Evolutionary conservation across 2,329 filamentous ascomycete species (phyloP), one percentile per base, ranked within the genome.

Genomic region (Fusarium nisikadoi): DNA sequence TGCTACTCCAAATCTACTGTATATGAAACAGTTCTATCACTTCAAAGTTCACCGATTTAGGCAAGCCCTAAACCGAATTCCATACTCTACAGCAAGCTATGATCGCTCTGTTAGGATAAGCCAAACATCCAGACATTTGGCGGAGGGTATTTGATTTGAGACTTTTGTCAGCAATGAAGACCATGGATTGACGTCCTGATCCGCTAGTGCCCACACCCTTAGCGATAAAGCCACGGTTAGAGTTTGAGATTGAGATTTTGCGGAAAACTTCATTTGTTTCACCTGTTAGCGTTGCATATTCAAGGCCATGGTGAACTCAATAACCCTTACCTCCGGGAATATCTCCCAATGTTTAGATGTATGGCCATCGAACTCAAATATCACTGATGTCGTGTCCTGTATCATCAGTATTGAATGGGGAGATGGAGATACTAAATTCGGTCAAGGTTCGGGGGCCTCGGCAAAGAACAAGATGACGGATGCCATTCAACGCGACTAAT

Each of bases 361-460:
- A n/a, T 35, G 29, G 35, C 36, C 41, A 53, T 39, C 43, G 33
- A 36, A 54, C 17, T 31, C 52, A 46, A 29, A 66, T 61, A 39
- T 33, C 33, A 36, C 56, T 49, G 59, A 62, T 60, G 43, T 62
- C 19, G 64, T 35, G 39, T 39, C 38, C 39, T 49, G 59, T 63
- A 52, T 55, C 49, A 63, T 52, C 42, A 50, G 23, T 35, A 35
- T 61, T 52, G 60, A 39, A 75, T 62, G 53, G 62, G 36, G 62
- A 71, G 59, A 67, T 65, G 52, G 59, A 73, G 54, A 63, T 64
- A 38, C 41, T 35, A 41, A 70, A 59, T 54, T 67, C 70, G 68
- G 70, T 68, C 70, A 67, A 74, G 71, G 56, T 65, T 76, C 72
- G 74, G 74, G 62, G 66, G 72, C 61, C 59, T 76, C 70, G 74